These are phyloP conservation scores for Aspergillus tanneri DNA, from an alignment of 2,329 filamentous ascomycete genomes.

Conservation along the genomic window DNA sequence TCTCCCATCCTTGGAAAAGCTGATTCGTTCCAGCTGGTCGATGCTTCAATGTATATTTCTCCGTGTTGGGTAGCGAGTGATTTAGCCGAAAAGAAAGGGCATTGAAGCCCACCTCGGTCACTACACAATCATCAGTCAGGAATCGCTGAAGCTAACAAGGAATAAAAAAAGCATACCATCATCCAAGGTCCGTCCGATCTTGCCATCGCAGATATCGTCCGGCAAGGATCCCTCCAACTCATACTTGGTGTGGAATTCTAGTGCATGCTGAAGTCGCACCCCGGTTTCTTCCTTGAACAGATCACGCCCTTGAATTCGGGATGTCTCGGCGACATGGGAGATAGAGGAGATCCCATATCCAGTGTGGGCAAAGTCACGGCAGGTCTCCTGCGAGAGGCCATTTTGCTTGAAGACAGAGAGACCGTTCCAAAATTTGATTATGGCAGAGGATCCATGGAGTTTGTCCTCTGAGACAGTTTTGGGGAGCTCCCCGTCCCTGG, in stretches of 20 bases:
- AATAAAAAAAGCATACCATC: not conserved
- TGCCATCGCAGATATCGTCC: constrained; percentile 21
- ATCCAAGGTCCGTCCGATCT: constrained; percentile 3
- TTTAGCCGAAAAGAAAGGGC: constrained; percentile 20
- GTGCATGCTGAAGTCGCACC: constrained; percentile 19
- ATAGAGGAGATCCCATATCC: constrained; percentile 29
- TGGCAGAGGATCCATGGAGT: not conserved
- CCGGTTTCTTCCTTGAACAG: constrained; percentile 23
- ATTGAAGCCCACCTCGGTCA: constrained; percentile 30
- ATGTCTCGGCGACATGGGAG: constrained; percentile 29
- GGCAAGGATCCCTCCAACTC: constrained; percentile 16
- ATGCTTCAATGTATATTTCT: constrained; percentile 16
- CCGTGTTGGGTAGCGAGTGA: constrained; percentile 24
- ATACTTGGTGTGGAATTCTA: constrained; percentile 26
- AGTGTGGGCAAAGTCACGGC: constrained; percentile 29
- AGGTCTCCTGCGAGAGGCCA: constrained; percentile 29
- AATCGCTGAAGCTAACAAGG: constrained; percentile 3
- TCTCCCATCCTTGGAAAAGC: constrained; percentile 20
- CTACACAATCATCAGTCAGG: constrained; percentile 1
- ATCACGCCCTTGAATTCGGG: constrained; percentile 29
- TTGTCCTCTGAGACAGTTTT: constrained; percentile 1
- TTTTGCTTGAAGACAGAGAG: not conserved
- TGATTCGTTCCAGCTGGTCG: constrained; percentile 18
- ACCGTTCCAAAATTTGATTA: not conserved
- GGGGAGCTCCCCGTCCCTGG: not conserved